Evolutionary conservation across 1,284 basidiomycete genomes (phyloP).

Genomic region (Puccinia coronata): DNA sequence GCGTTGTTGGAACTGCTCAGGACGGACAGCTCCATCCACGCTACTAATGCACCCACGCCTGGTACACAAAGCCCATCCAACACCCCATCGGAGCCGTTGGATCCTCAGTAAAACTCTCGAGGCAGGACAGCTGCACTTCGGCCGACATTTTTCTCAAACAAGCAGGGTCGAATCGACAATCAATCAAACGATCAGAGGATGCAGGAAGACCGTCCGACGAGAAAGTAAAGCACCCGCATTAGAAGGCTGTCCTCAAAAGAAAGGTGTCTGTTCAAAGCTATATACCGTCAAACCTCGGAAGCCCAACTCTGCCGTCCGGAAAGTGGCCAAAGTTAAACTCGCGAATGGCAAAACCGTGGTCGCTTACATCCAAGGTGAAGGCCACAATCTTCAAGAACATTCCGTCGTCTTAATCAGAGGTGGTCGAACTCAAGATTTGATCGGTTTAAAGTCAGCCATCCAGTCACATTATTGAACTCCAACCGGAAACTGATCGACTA

Average conservation of each 20-base stretch:
- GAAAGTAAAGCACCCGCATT: constrained; percentile 75
- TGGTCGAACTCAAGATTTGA: constrained; percentile 93
- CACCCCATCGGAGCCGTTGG: neutral
- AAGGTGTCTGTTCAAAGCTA: constrained; percentile 82
- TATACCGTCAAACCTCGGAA: constrained; percentile 91
- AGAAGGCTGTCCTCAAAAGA: constrained; percentile 75
- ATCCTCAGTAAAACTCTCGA: neutral
- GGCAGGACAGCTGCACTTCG: neutral
- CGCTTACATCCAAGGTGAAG: constrained; percentile 96
- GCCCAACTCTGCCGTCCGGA: constrained; percentile 97
- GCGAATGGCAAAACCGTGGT: constrained; percentile 84
- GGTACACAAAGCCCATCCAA: too few relatives aligned
- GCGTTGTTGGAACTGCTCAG: constrained; percentile 24
- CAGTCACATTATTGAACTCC: neutral
- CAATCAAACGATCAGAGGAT: constrained; percentile 72
- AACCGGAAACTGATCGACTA: neutral
- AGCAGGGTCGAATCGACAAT: constrained; percentile 68
- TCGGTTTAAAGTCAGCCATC: constrained; percentile 79
- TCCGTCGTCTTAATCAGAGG: constrained; percentile 91
- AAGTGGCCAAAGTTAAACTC: constrained; percentile 91
- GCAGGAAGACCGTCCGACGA: constrained; percentile 51
- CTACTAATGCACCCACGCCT: neutral
- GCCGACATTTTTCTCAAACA: constrained; percentile 66
- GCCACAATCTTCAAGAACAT: constrained; percentile 97
- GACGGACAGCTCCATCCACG: neutral